These are phyloP conservation scores for Phaeosphaeriaceae sp. DNA, from an alignment of 2,329 filamentous ascomycete genomes.

Conservation along the genomic window DNA sequence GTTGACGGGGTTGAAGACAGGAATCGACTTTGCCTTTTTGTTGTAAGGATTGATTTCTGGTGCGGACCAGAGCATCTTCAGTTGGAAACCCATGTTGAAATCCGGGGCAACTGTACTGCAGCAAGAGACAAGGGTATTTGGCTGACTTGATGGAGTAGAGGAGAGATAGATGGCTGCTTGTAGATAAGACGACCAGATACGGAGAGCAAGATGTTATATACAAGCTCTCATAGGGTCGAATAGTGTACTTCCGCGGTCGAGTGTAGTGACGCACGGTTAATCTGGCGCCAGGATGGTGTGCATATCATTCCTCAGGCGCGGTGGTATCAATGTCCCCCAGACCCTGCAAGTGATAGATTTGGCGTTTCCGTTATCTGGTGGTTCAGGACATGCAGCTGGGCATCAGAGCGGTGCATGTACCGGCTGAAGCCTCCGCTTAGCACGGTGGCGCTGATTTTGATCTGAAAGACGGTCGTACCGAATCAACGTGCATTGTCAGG, in stretches of 20 bases:
- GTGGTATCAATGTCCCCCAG: conserved; percentile 31
- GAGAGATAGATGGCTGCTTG: conserved; percentile 17
- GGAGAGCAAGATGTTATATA: conserved; percentile 34
- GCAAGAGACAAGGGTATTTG: conserved; percentile 8
- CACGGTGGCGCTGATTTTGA: conserved; percentile 20
- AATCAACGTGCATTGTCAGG: conserved; percentile 14
- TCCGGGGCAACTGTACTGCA: conserved; percentile 12
- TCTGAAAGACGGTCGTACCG: conserved; percentile 11
- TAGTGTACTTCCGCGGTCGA: conserved; percentile 46
- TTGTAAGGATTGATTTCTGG: conserved; percentile 85
- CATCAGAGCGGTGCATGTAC: too few relatives aligned
- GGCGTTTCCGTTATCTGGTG: conserved; percentile 36
- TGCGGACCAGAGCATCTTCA: conserved; percentile 50
- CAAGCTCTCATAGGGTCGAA: conserved; percentile 17
- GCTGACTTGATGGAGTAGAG: conserved; percentile 11
- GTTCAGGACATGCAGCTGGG: too few relatives aligned
- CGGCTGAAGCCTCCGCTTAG: conserved; percentile 20
- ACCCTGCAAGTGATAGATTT: conserved; percentile 16
- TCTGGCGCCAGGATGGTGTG: conserved; percentile 25
- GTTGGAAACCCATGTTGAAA: conserved; percentile 41
- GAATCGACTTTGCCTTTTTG: conserved; percentile 80
- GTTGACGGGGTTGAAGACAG: conserved; percentile 77
- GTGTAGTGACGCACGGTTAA: conserved; percentile 33
- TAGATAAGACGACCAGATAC: conserved; percentile 21
- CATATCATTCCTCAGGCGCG: conserved; percentile 29